These are phyloP conservation scores for Hymenoscyphus occultus DNA, from an alignment of 2,329 filamentous ascomycete genomes.

Conservation along the genomic window DNA sequence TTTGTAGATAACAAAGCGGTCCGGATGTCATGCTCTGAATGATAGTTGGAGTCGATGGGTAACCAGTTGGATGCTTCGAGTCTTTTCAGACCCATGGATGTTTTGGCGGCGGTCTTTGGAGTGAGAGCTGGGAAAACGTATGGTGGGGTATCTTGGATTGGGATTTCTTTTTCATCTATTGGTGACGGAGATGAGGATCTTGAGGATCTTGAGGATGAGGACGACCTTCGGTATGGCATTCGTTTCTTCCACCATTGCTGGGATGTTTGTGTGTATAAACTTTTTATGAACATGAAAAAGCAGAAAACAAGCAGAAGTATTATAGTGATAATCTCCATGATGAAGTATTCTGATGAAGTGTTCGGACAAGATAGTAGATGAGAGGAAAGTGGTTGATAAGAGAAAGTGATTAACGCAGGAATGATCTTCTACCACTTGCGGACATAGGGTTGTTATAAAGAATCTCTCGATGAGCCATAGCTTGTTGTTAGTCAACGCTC, in stretches of 20 bases:
- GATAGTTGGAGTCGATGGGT: constrained; percentile 45
- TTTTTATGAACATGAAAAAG: constrained; percentile 3
- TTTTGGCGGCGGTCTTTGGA: constrained; percentile 30
- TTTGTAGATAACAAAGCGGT: constrained; percentile 40
- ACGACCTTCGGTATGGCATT: neutral
- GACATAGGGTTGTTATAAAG: neutral
- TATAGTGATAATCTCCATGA: constrained; percentile 7
- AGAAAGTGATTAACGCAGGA: neutral
- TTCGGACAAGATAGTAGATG: too few relatives aligned
- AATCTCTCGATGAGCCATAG: neutral
- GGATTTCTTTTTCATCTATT: constrained; percentile 16
- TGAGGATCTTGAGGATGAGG: neutral
- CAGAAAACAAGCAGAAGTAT: constrained; percentile 9
- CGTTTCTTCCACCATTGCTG: constrained; percentile 2
- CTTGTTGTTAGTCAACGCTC: neutral
- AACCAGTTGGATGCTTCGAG: constrained; percentile 48
- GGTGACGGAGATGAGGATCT: neutral
- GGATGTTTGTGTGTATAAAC: neutral
- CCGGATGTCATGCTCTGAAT: constrained; percentile 43
- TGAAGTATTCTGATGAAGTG: neutral
- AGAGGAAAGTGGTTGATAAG: neutral
- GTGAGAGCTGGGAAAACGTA: constrained; percentile 28
- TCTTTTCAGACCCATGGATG: constrained; percentile 47
- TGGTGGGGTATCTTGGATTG: constrained; percentile 19
- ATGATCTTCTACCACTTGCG: neutral